phyloP scores from a whole-genome alignment of 169 alveolate genomes.

The Blepharisma undulans region DNA sequence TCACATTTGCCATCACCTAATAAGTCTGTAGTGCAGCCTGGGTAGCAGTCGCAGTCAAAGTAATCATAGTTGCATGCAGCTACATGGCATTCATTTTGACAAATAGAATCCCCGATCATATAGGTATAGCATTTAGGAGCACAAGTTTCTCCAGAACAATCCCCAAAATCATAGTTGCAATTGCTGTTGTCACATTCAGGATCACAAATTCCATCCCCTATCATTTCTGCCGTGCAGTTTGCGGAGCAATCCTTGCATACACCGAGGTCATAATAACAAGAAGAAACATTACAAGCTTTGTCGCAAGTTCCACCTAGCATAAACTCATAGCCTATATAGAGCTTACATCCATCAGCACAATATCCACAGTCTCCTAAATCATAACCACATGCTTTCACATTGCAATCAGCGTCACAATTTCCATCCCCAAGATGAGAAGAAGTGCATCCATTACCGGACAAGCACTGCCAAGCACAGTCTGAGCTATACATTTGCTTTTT shows the following conservation, averaged over 20 bases:
- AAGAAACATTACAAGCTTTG: conserved; percentile 7
- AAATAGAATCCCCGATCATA: not conserved
- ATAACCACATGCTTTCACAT: not conserved
- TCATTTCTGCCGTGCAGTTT: not conserved
- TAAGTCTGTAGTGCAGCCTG: not conserved
- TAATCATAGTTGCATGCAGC: not conserved
- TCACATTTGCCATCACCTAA: conserved; percentile 39
- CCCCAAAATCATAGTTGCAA: conserved; percentile 16
- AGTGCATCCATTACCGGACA: not conserved
- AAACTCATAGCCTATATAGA: not conserved
- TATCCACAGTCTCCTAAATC: conserved; percentile 31
- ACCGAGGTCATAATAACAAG: conserved; percentile 28
- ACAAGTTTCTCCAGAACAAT: not conserved
- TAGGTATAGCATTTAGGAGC: not conserved
- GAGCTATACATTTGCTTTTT: not conserved
- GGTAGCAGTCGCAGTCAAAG: not conserved
- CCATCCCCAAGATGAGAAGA: not conserved
- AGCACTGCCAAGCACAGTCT: not conserved
- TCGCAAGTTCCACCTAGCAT: conserved; percentile 34
- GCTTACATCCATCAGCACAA: not conserved
- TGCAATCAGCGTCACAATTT: conserved; percentile 15
- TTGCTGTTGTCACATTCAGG: not conserved
- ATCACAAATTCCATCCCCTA: conserved; percentile 33
- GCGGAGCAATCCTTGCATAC: not conserved
- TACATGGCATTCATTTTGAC: not conserved